Percentiles rank a stretch among this genome's conserved stretches.
Conservation (phyloP, 1,284 basidiomycete species). For the Prillingera fragicola region DNA sequence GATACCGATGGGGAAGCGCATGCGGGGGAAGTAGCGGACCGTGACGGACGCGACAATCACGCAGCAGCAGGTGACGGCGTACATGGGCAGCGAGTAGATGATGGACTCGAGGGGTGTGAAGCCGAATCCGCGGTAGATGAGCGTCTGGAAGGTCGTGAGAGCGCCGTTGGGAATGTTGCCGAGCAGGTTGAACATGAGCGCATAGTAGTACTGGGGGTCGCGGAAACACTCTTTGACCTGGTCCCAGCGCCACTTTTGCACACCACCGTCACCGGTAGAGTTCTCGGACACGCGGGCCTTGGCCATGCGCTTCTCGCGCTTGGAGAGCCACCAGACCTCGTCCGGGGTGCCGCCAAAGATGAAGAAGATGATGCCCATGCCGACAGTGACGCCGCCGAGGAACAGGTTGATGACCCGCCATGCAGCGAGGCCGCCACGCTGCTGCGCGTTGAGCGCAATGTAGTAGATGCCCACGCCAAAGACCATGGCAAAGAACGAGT, state of each 20-base stretch:
- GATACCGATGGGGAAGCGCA: slow-evolving; percentile 24
- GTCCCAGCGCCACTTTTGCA: slow-evolving; percentile 22
- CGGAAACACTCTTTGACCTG: slow-evolving; percentile 25
- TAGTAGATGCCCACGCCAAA: slow-evolving; percentile 22
- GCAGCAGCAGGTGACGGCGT: slow-evolving; percentile 17
- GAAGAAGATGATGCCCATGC: slow-evolving; percentile 17
- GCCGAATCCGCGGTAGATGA: slow-evolving; percentile 21
- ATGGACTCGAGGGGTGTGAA: slow-evolving; percentile 21
- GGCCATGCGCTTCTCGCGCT: slow-evolving; percentile 17
- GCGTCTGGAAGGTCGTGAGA: slow-evolving; percentile 15
- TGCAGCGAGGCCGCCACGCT: slow-evolving; percentile 16
- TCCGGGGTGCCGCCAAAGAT: slow-evolving; percentile 18
- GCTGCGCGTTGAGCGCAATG: slow-evolving; percentile 22
- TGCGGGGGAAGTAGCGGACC: slow-evolving; percentile 12
- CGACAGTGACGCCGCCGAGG: slow-evolving; percentile 26
- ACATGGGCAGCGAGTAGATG: slow-evolving; percentile 20
- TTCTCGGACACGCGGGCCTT: slow-evolving; percentile 18
- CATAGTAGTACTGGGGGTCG: slow-evolving; percentile 27
- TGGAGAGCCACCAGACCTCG: slow-evolving; percentile 16
- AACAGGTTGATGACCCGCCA: slow-evolving; percentile 36
- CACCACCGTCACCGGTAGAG: slow-evolving; percentile 17
- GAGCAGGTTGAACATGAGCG: slow-evolving; percentile 20
- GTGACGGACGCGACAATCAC: slow-evolving; percentile 14
- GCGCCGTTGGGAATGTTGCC: slow-evolving; percentile 26
- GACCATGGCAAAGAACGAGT: slow-evolving; percentile 14